Evolutionary conservation across 2,329 filamentous ascomycete genomes (phyloP).

Genomic region (Hymenoscyphus infarciens): DNA sequence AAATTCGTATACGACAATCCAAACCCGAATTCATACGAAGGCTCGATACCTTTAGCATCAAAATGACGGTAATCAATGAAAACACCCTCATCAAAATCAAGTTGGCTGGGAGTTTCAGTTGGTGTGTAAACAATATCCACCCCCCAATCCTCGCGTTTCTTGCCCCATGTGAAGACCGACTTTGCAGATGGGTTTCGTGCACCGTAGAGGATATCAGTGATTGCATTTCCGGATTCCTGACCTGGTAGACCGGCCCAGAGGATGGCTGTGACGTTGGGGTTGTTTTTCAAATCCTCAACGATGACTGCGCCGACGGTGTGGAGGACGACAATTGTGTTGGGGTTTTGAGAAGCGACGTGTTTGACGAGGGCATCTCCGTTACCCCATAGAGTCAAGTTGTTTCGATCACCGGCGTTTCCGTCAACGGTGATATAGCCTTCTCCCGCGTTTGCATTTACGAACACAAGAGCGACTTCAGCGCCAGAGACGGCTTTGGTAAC

Average conservation of each 20-base stretch:
- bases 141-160: conserved; percentile 41
- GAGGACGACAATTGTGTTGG: conserved; percentile 88
- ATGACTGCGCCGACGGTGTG: conserved; percentile 82
- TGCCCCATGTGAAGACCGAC: conserved; percentile 76
- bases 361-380: conserved; percentile 76
- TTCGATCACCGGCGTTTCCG: conserved; percentile 80
- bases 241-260: conserved; percentile 82
- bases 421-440: conserved; percentile 83
- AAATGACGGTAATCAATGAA: conserved; percentile 82
- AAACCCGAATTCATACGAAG: conserved; percentile 77
- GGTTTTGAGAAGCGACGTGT: conserved; percentile 71
- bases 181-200: conserved; percentile 72
- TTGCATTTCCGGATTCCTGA: conserved; percentile 76
- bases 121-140: conserved; percentile 40
- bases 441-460: conserved; percentile 81
- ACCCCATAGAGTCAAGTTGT: conserved; percentile 88
- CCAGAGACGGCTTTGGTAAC: conserved; percentile 64
- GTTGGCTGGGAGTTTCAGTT: conserved; percentile 54
- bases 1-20: conserved; percentile 80
- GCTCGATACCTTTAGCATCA: conserved; percentile 58
- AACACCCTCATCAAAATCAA: conserved; percentile 71
- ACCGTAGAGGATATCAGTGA: conserved; percentile 79
- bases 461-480: conserved; percentile 72
- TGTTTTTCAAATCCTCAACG: conserved; percentile 68
- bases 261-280: conserved; percentile 79